phyloP scores from a whole-genome alignment of 805 yeast genomes.

The Candida broadrunensis region DNA sequence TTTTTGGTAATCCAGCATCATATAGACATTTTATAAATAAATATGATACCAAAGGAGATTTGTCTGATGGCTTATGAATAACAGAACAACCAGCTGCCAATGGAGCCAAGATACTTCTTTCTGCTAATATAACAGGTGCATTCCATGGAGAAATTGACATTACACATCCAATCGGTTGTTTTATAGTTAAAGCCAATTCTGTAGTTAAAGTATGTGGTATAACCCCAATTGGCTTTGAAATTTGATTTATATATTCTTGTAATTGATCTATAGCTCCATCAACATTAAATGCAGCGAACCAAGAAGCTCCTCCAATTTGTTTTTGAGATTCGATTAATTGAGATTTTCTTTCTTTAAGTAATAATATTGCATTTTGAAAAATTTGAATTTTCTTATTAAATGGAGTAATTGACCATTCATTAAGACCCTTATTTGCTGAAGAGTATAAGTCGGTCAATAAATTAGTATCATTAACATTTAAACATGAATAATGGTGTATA shows the following conservation, averaged over 20 bases:
- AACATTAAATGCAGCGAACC: slow-evolving; percentile 35
- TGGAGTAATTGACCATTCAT: slow-evolving; percentile 19
- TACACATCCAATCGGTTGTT: slow-evolving; percentile 45
- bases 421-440: slow-evolving; percentile 21
- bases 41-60: slow-evolving; percentile 31
- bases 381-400: slow-evolving; percentile 15
- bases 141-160: slow-evolving; percentile 49
- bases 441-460: slow-evolving; percentile 13
- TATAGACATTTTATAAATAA: slow-evolving; percentile 28
- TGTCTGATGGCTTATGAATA: slow-evolving; percentile 38
- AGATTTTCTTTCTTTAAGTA: slow-evolving; percentile 10
- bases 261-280: slow-evolving; percentile 24
- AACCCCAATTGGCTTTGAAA: slow-evolving; percentile 17
- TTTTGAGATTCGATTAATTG: slow-evolving; percentile 15
- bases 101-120: slow-evolving; percentile 41
- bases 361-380: slow-evolving; percentile 13
- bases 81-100: slow-evolving; percentile 51
- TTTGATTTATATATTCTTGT: slow-evolving; percentile 21
- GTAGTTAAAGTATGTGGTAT: slow-evolving; percentile 9
- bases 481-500: slow-evolving; percentile 4
- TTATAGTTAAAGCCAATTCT: slow-evolving; percentile 25
- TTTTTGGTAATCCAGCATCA: slow-evolving; percentile 37
- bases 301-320: slow-evolving; percentile 31
- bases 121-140: slow-evolving; percentile 41
- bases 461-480: slow-evolving; percentile 2